phyloP scores from a whole-genome alignment of 352 stramenopile species.

The Globisporangium apiculatum region DNA sequence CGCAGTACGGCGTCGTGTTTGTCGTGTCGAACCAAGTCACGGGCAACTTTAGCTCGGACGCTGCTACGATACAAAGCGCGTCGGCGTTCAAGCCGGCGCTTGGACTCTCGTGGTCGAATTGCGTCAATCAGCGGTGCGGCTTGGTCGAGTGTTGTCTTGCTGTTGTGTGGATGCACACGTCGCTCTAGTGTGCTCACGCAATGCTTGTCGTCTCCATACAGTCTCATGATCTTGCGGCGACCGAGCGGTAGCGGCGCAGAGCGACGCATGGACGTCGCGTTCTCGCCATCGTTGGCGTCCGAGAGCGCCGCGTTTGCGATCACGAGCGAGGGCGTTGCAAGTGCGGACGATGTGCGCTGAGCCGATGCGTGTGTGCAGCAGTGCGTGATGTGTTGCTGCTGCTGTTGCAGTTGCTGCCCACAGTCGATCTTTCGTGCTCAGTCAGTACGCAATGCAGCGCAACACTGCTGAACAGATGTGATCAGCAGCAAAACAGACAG shows the following conservation, averaged over 20 bases:
- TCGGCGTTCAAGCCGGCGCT: constrained; percentile 47
- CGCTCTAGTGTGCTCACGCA: too few species aligned
- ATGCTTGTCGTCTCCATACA: constrained; percentile 12
- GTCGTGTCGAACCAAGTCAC: constrained; percentile 80
- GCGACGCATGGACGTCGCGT: constrained; percentile 37
- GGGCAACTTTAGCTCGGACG: constrained; percentile 40
- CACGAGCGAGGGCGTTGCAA: constrained; percentile 37
- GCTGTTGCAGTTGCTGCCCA: too few species aligned
- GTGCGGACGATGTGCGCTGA: constrained; percentile 1
- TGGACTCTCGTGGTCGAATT: constrained; percentile 77
- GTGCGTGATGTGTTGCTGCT: too few species aligned
- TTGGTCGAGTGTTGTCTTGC: too few species aligned
- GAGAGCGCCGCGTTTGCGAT: constrained; percentile 44
- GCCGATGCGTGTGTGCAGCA: background rate
- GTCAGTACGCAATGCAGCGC: too few species aligned
- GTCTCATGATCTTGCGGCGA: constrained; percentile 43
- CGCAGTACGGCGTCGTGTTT: constrained; percentile 72
- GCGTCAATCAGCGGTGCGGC: constrained; percentile 73
- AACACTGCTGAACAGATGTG: too few species aligned
- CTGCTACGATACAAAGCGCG: background rate
- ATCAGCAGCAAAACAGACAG: too few species aligned
- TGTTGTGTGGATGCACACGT: too few species aligned
- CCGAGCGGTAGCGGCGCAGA: constrained; percentile 10
- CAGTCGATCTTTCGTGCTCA: too few species aligned
- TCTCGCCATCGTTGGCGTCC: constrained; percentile 46